These are phyloP conservation scores for Ogataea paraovalis DNA, from an alignment of 805 yeast species.

Conservation along the genomic window DNA sequence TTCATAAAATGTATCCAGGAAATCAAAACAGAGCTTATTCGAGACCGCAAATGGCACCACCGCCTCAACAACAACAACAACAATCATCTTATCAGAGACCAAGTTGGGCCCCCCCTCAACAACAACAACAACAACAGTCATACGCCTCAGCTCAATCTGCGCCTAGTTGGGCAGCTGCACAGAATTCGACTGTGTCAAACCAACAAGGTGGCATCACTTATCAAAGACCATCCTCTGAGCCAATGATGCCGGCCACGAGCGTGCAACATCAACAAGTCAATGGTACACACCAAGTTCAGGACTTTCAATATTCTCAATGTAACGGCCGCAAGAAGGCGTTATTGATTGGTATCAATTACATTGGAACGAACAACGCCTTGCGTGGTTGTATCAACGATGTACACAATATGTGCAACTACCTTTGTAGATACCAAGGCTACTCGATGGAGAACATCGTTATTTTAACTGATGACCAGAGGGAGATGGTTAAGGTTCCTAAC, in stretches of 20 bases:
- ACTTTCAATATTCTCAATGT: slow-evolving; percentile 60
- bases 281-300: slow-evolving; percentile 31
- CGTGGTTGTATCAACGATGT: slow-evolving; percentile 83
- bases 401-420: slow-evolving; percentile 40
- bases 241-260: slow-evolving; percentile 17
- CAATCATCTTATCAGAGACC: not conserved
- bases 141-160: not conserved
- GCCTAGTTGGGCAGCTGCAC: not conserved
- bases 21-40: not conserved
- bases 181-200: not conserved
- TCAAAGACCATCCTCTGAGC: slow-evolving; percentile 12
- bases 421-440: slow-evolving; percentile 42
- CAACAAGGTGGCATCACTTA: slow-evolving; percentile 2
- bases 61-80: not conserved
- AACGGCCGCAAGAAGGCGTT: slow-evolving; percentile 72
- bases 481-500: slow-evolving; percentile 52
- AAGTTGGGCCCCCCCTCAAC: not conserved
- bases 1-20: not conserved
- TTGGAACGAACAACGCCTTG: slow-evolving; percentile 56
- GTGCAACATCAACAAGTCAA: slow-evolving; percentile 23
- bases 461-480: slow-evolving; percentile 53
- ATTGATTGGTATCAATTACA: slow-evolving; percentile 74
- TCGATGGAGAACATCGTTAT: slow-evolving; percentile 52
- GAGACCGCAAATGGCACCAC: not conserved
- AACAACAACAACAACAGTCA: not conserved